phyloP scores from a whole-genome alignment of 2,329 filamentous ascomycete species.

The Hypoxylon sp. region DNA sequence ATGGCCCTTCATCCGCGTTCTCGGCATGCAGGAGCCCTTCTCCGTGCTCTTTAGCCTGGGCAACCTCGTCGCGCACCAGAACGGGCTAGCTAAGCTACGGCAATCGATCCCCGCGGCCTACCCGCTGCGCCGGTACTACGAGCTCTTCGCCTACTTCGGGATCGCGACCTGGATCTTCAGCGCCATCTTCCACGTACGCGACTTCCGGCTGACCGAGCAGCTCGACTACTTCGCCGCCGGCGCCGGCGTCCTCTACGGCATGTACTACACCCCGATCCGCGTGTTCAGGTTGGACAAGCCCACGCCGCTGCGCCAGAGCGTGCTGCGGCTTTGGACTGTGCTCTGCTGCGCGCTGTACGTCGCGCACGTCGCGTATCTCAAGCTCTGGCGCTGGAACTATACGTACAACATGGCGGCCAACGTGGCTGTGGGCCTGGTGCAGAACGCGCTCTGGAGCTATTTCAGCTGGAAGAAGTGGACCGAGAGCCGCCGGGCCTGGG shows the following conservation, averaged over 20 bases:
- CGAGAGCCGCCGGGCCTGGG: conserved; percentile 81
- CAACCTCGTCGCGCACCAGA: conserved; percentile 88
- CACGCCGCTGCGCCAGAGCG: conserved; percentile 58
- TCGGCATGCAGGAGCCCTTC: conserved; percentile 95
- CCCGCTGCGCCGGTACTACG: conserved; percentile 83
- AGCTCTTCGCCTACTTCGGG: conserved; percentile 84
- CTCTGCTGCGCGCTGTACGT: conserved; percentile 80
- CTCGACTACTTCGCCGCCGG: conserved; percentile 97
- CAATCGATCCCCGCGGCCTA: conserved; percentile 80
- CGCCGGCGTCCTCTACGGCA: conserved; percentile 88
- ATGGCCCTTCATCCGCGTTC: conserved; percentile 93
- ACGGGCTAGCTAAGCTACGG: conserved; percentile 80
- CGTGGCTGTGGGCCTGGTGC: conserved; percentile 82
- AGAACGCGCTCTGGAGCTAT: conserved; percentile 87
- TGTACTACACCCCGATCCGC: conserved; percentile 87
- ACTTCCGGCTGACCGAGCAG: conserved; percentile 89
- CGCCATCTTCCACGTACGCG: conserved; percentile 92
- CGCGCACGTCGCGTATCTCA: conserved; percentile 85
- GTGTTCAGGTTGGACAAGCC: conserved; percentile 84
- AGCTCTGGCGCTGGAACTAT: conserved; percentile 92
- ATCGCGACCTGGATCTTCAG: conserved; percentile 89
- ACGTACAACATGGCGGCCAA: conserved; percentile 99
- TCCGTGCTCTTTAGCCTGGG: conserved; percentile 93
- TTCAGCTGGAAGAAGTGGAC: conserved; percentile 84
- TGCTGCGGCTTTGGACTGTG: conserved; percentile 81